A percentile compares a stretch with the other conserved stretches of the same genome.
Conservation (phyloP, 1,284 basidiomycete genomes). For the Neolentinus lepideus region DNA sequence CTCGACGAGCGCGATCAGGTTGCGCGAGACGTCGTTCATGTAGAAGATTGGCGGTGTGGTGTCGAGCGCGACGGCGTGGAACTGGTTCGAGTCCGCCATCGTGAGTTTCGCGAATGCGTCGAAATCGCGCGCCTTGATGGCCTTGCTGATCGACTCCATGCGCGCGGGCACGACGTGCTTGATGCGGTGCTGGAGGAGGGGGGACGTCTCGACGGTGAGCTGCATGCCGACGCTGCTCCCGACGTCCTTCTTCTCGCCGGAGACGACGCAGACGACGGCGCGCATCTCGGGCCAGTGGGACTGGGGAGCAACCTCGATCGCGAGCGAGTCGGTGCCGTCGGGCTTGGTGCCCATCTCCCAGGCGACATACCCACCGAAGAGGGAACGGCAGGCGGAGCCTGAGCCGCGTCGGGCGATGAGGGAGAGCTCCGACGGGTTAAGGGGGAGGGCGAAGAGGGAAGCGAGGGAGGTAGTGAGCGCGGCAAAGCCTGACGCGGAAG, state of each 20-base stretch:
- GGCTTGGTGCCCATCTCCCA: constrained; percentile 78
- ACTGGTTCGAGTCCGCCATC: constrained; percentile 97
- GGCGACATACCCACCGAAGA: constrained; percentile 96
- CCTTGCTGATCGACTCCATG: constrained; percentile 78
- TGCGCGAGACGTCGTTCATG: constrained; percentile 92
- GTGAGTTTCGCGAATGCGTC: constrained; percentile 86
- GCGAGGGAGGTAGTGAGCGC: constrained; percentile 90
- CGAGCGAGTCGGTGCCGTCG: constrained; percentile 83
- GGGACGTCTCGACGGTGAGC: constrained; percentile 88
- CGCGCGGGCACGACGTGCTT: constrained; percentile 80
- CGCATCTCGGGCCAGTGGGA: constrained; percentile 94
- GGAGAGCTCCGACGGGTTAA: constrained; percentile 67
- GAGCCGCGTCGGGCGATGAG: constrained; percentile 95
- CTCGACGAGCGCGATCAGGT: constrained; percentile 82
- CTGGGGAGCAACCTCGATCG: constrained; percentile 82
- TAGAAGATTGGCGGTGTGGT: constrained; percentile 98
- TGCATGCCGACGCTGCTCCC: constrained; percentile 97
- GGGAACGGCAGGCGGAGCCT: constrained; percentile 94
- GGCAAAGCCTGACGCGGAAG: constrained; percentile 95
- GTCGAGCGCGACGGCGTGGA: constrained; percentile 97
- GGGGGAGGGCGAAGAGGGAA: constrained; percentile 77
- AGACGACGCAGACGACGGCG: constrained; percentile 96
- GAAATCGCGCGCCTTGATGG: constrained; percentile 82
- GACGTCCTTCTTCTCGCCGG: constrained; percentile 95
- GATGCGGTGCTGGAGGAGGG: constrained; percentile 88